Percentiles rank a stretch among this genome's conserved stretches.
Conservation (phyloP, 2,329 filamentous ascomycete species). For the Talaromyces sp. region DNA sequence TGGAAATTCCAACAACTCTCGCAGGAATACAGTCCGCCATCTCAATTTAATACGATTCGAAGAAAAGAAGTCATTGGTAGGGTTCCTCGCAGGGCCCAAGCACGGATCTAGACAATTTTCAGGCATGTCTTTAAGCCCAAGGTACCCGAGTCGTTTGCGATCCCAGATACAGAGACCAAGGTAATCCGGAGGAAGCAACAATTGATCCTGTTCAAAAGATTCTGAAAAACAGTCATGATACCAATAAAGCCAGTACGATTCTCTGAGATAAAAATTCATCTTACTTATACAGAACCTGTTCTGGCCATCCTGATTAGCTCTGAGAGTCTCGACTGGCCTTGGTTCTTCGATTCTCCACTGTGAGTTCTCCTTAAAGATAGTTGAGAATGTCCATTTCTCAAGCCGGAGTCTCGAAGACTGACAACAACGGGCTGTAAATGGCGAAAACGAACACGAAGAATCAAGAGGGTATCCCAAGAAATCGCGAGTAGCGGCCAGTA, state of each 20-base stretch:
- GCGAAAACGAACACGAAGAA: not conserved
- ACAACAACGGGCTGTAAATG: not conserved
- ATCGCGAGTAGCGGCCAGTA: not conserved
- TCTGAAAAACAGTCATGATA: too few species aligned
- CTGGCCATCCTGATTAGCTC: too few species aligned
- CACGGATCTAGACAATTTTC: not conserved
- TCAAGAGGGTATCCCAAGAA: not conserved
- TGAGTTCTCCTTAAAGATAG: not conserved
- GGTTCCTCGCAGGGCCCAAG: not conserved
- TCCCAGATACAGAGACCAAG: too few species aligned
- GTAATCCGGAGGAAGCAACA: too few species aligned
- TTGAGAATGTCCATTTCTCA: not conserved
- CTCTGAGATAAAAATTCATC: too few species aligned
- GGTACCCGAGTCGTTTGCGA: too few species aligned
- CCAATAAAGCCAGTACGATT: too few species aligned
- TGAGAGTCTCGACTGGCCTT: too few species aligned
- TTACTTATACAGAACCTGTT: too few species aligned
- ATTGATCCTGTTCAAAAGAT: too few species aligned
- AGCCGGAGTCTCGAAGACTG: not conserved
- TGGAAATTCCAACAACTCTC: not conserved
- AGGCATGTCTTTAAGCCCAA: not conserved
- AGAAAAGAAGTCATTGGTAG: not conserved
- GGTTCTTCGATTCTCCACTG: not conserved
- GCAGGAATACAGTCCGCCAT: not conserved
- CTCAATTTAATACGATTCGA: not conserved